Percentiles rank a stretch among this genome's conserved stretches.
These are phyloP conservation scores for Fusarium denticulatum DNA, from an alignment of 2,329 filamentous ascomycete species.

Conservation along the genomic window DNA sequence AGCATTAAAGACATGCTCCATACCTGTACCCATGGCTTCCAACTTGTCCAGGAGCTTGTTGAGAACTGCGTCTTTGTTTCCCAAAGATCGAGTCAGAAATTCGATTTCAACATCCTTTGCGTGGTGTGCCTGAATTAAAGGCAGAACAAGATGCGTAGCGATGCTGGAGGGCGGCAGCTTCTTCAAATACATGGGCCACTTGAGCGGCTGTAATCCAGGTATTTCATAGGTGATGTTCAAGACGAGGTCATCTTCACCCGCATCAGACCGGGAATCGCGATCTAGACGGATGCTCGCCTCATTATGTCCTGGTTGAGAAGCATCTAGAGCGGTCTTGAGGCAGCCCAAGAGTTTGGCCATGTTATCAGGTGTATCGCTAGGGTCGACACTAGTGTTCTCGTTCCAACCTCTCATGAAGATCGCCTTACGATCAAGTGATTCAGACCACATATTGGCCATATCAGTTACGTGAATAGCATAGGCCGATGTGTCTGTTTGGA, in stretches of 20 bases:
- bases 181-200: constrained; percentile 71
- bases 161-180: constrained; percentile 56
- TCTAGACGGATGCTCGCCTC: constrained; percentile 58
- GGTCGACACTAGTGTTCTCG: constrained; percentile 77
- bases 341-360: constrained; percentile 73
- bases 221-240: constrained; percentile 69
- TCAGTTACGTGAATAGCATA: constrained; percentile 78
- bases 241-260: constrained; percentile 54
- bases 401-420: constrained; percentile 71
- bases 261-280: constrained; percentile 45
- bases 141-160: constrained; percentile 61
- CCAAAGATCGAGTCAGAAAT: constrained; percentile 55
- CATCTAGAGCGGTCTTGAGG: constrained; percentile 63
- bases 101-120: constrained; percentile 52
- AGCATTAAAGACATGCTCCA: constrained; percentile 64
- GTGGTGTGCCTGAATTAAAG: constrained; percentile 60
- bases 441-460: constrained; percentile 77
- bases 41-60: constrained; percentile 64
- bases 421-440: constrained; percentile 67
- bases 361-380: constrained; percentile 74
- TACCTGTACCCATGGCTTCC: constrained; percentile 59
- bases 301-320: constrained; percentile 54
- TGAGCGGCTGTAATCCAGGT: constrained; percentile 70
- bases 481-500: constrained; percentile 61
- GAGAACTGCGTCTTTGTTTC: constrained; percentile 63